phyloP scores from a whole-genome alignment of 331 rosid species.

The Ulmus americana region DNA sequence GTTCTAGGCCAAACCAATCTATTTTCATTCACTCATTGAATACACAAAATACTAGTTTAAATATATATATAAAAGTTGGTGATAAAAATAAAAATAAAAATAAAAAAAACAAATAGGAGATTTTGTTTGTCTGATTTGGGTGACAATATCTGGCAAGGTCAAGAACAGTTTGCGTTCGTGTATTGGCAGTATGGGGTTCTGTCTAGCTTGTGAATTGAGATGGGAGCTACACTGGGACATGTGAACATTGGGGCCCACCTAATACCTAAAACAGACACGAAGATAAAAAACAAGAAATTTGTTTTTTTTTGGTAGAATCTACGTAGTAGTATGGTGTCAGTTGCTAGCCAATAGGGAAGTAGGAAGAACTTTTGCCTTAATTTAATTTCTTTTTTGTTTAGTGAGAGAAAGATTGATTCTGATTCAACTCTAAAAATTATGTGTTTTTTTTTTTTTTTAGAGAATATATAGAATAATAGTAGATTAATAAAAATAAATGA shows the following conservation, averaged over 20 bases:
- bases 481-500: too few species aligned
- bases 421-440: neutral
- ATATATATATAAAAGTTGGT: slow-evolving; percentile 4
- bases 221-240: slow-evolving; percentile 6
- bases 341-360: neutral
- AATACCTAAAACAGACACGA: too few species aligned
- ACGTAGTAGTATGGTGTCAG: neutral
- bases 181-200: neutral
- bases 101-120: neutral
- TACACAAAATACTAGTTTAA: neutral
- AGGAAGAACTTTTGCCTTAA: neutral
- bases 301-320: too few species aligned
- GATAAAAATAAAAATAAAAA: neutral
- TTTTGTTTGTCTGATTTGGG: slow-evolving; percentile 12
- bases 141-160: slow-evolving; percentile 22
- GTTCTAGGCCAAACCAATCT: neutral
- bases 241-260: slow-evolving; percentile 17
- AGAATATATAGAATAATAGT: too few species aligned
- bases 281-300: neutral
- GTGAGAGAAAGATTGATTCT: neutral
- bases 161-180: neutral
- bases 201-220: slow-evolving; percentile 11
- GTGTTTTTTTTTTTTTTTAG: too few species aligned
- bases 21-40: too few species aligned
- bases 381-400: too few species aligned